These are phyloP conservation scores for Carpinus viminea DNA, from an alignment of 306 rosid species.

Conservation along the genomic window DNA sequence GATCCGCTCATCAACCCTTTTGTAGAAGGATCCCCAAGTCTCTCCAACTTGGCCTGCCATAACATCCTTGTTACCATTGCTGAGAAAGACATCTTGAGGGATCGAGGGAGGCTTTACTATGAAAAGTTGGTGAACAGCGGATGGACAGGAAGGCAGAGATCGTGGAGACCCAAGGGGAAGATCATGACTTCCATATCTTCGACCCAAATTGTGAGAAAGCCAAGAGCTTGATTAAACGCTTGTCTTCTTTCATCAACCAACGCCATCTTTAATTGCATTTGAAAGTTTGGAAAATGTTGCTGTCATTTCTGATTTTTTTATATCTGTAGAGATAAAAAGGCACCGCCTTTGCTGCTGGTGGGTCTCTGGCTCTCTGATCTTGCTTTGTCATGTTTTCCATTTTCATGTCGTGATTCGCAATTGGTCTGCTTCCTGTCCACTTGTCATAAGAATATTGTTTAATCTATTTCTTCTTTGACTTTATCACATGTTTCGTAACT, in stretches of 20 bases:
- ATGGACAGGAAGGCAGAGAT: constrained; percentile 60
- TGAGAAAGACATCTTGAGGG: constrained; percentile 67
- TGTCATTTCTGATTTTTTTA: too few relatives aligned
- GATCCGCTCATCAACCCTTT: constrained; percentile 78
- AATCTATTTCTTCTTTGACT: too few relatives aligned
- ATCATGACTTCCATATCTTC: constrained; percentile 67
- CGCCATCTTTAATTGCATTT: neutral
- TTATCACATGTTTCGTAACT: too few relatives aligned
- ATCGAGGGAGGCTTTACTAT: constrained; percentile 74
- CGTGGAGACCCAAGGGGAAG: constrained; percentile 58
- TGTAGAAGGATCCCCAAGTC: constrained; percentile 57
- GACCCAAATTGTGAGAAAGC: constrained; percentile 55
- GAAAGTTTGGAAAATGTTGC: too few relatives aligned
- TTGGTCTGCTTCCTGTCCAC: too few relatives aligned
- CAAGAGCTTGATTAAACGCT: constrained; percentile 43
- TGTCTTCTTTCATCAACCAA: constrained; percentile 49
- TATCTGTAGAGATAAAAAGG: too few relatives aligned
- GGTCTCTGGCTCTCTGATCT: too few relatives aligned
- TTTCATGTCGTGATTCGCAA: too few relatives aligned
- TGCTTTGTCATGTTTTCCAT: too few relatives aligned
- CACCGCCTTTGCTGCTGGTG: too few relatives aligned
- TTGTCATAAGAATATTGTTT: too few relatives aligned
- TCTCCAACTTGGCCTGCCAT: constrained; percentile 46
- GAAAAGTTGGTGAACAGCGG: constrained; percentile 48
- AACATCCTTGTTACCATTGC: constrained; percentile 58